Percentiles rank a stretch among this genome's conserved stretches.
Evolutionary conservation across 176 grass and related monocot genomes (phyloP).

Genomic region (Paspalum notatum): DNA sequence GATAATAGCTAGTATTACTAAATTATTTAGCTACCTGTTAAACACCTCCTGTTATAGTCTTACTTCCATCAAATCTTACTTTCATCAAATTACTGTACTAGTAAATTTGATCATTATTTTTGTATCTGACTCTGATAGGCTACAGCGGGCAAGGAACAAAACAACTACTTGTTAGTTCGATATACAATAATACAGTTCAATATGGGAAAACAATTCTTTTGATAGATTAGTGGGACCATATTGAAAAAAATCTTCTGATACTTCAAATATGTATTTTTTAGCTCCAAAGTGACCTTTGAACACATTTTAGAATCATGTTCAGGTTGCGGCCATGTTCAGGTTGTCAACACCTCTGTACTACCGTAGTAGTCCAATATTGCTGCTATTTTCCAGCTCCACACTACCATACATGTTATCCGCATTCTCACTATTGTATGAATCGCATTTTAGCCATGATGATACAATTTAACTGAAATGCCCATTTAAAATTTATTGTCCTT

Average conservation of each 20-base stretch:
- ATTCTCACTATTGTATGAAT: neutral
- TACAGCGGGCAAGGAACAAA: neutral
- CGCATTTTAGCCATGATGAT: slow-evolving; percentile 11
- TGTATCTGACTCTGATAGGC: neutral
- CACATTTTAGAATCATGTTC: slow-evolving; percentile 7
- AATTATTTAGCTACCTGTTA: slow-evolving; percentile 15
- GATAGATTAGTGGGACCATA: slow-evolving; percentile 14
- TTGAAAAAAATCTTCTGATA: neutral
- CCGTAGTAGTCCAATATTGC: neutral
- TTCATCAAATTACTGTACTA: neutral
- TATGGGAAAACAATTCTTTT: neutral
- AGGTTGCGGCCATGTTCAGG: neutral
- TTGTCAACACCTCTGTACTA: slow-evolving; percentile 1
- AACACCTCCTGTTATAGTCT: slow-evolving; percentile 11
- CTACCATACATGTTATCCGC: neutral
- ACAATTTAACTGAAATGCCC: slow-evolving; percentile 15
- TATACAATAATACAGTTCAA: neutral
- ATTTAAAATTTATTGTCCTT: slow-evolving; percentile 28
- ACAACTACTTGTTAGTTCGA: neutral
- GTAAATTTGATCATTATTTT: neutral
- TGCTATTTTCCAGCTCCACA: neutral
- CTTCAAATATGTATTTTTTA: neutral
- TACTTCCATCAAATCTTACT: too few species aligned
- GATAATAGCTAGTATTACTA: slow-evolving; percentile 1
- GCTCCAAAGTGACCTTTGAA: neutral